phyloP scores from a whole-genome alignment of 2,329 filamentous ascomycete species.

The Paraphoma chrysanthemicola region DNA sequence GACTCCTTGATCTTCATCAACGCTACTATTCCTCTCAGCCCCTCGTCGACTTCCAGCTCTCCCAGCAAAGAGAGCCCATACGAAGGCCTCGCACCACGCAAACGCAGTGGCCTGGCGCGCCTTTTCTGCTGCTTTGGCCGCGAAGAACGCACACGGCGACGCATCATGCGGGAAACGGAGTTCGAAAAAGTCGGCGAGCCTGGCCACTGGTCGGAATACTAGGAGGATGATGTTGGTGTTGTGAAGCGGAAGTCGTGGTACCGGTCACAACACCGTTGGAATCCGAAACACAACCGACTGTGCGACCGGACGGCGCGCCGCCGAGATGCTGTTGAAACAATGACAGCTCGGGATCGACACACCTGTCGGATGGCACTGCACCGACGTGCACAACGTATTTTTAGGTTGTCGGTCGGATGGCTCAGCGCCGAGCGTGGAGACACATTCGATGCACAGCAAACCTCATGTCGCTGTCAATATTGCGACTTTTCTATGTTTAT shows the following conservation, averaged over 20 bases:
- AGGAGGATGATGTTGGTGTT: neutral
- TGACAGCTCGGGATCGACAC: neutral
- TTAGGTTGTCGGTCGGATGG: neutral
- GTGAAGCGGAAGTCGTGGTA: neutral
- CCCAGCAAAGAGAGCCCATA: constrained; percentile 22
- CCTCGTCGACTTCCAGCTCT: constrained; percentile 25
- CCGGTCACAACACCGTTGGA: neutral
- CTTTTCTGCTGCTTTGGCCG: constrained; percentile 45
- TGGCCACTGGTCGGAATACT: constrained; percentile 43
- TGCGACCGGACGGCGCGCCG: neutral
- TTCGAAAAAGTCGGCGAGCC: constrained; percentile 42
- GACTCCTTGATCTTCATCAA: constrained; percentile 43
- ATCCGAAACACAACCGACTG: neutral
- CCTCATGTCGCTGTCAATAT: neutral
- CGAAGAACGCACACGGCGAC: constrained; percentile 36
- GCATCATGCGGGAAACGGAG: constrained; percentile 23
- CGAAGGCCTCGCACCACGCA: constrained; percentile 35
- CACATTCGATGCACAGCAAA: neutral
- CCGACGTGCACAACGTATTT: neutral
- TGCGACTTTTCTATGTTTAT: neutral
- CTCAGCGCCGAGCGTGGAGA: neutral
- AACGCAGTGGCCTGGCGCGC: constrained; percentile 37
- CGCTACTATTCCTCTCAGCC: constrained; percentile 44
- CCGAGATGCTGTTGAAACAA: neutral
- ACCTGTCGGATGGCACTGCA: neutral